phyloP scores from a whole-genome alignment of 177 flowering plant species.

The Vitis hybrid region DNA sequence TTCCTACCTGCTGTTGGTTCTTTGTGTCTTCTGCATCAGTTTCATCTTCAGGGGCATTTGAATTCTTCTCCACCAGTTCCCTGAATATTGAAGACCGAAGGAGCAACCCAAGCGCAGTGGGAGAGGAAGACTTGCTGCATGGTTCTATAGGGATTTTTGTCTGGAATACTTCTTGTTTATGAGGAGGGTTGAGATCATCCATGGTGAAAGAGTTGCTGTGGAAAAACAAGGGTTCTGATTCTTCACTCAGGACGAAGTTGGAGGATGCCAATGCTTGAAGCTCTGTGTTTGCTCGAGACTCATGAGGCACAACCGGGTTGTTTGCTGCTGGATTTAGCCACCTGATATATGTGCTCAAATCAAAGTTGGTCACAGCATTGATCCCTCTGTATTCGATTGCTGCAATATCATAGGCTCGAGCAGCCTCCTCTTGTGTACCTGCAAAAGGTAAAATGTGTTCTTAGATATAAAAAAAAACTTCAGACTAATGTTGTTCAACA shows the following conservation, averaged over 20 bases:
- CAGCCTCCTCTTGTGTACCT: slow-evolving; percentile 58
- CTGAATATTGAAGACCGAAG: slow-evolving; percentile 49
- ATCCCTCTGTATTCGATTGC: slow-evolving; percentile 56
- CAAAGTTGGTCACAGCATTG: slow-evolving; percentile 53
- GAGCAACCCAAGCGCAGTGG: slow-evolving; percentile 46
- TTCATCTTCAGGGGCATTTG: slow-evolving; percentile 23
- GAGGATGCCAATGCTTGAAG: slow-evolving; percentile 3
- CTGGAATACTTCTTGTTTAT: slow-evolving; percentile 24
- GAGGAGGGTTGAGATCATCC: slow-evolving; percentile 12
- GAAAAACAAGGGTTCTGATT: slow-evolving; percentile 13
- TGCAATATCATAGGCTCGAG: slow-evolving; percentile 57
- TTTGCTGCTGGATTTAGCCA: slow-evolving; percentile 37
- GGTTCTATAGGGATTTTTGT: slow-evolving; percentile 12
- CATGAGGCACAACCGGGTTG: neutral
- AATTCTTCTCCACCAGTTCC: slow-evolving; percentile 40
- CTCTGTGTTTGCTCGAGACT: slow-evolving; percentile 4
- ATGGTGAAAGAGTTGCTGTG: slow-evolving; percentile 5
- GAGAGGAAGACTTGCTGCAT: slow-evolving; percentile 28
- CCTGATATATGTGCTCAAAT: slow-evolving; percentile 38
- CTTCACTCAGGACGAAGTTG: slow-evolving; percentile 12
- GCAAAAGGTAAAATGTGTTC: neutral
- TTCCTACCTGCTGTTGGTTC: slow-evolving; percentile 9
- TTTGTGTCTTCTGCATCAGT: slow-evolving; percentile 14
- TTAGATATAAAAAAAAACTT: no score
- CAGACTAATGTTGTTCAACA: neutral